These are phyloP conservation scores for Pulicaria dysenterica DNA, from an alignment of 129 eudicot genomes.

Conservation along the genomic window DNA sequence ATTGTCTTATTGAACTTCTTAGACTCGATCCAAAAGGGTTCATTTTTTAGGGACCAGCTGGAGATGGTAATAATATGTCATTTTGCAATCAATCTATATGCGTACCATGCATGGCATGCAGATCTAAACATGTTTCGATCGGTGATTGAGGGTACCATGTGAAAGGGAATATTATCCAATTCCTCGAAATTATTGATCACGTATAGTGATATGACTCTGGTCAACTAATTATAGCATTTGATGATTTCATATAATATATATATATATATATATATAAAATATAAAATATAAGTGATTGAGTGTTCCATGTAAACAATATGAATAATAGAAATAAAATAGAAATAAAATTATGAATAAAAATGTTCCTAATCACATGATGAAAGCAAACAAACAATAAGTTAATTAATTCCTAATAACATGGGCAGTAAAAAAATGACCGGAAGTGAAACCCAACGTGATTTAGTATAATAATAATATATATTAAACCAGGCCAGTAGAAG, in stretches of 20 bases:
- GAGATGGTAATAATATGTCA: constrained; percentile 23
- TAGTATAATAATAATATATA: constrained; percentile 18
- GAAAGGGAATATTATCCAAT: background rate
- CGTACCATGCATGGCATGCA: constrained; percentile 43
- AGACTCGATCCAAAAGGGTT: constrained; percentile 22
- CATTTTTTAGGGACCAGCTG: constrained; percentile 29
- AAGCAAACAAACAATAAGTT: constrained; percentile 27
- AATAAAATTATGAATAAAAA: constrained; percentile 1
- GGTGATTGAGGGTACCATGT: constrained; percentile 26
- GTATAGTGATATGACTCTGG: background rate
- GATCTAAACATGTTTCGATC: constrained; percentile 26
- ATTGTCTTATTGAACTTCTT: too few species aligned
- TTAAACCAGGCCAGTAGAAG: background rate
- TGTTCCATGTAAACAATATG: too few species aligned
- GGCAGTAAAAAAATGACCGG: constrained; percentile 6
- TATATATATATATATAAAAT: too few species aligned
- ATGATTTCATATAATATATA: too few species aligned
- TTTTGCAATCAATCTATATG: constrained; percentile 31
- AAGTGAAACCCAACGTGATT: constrained; percentile 17
- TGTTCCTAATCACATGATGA: constrained; percentile 32
- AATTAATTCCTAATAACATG: background rate
- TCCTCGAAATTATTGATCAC: constrained; percentile 11
- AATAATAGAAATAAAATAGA: background rate
- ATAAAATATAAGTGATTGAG: too few species aligned
- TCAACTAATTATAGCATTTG: too few species aligned